Evolutionary conservation across 371 early-diverging fungal species (phyloP), one percentile per base, ranked within the genome.

Genomic region (Lichtheimia ramosa): DNA sequence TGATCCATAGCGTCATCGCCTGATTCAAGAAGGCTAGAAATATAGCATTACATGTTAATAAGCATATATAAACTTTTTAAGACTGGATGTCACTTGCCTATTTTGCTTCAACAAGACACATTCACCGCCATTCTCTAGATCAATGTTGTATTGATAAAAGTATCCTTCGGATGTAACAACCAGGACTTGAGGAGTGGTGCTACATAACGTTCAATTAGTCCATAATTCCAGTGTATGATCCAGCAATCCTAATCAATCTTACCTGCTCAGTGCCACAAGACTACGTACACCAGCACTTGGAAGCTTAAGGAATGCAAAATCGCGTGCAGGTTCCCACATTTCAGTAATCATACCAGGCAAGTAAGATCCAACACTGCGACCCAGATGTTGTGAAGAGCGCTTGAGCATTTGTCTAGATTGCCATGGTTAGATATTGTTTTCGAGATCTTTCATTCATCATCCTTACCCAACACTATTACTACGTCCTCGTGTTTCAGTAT

Each of bases 261-360:
- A 87, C 87, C 76, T 86, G 81, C 84, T 88, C 39, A 97, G 64
- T 4, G 92, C 93, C 39, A 90, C 91, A 13, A 95, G 77, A 63
- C 91, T 93, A 65, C 87, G 91, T 12, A 87, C 83, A 60, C 92
- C 89, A n/a, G 87, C 78, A 52, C 81, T 79, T 15, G 96, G 96
- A 20, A 97, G 73, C 66, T 95, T 96, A 15, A 95, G 82, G 42
- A 85, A 89, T 2, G 96, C 97, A 76, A 96, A 96, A 72, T 98
- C 96, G 15, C 98, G 83, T 42, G 91, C 75, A 7, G 97, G 97
- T 65, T 97, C 97, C 92, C 91, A 96, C 67, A 96, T 93, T 59
- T 95, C 95, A 3, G 94, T 90, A 3, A 97, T 70, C 58, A 82
- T 78, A 48, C 91, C 92, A 13, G 98, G 98, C 43, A 97, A 79